These are phyloP conservation scores for Acer campestre DNA, from an alignment of 345 rosid species.

Conservation along the genomic window DNA sequence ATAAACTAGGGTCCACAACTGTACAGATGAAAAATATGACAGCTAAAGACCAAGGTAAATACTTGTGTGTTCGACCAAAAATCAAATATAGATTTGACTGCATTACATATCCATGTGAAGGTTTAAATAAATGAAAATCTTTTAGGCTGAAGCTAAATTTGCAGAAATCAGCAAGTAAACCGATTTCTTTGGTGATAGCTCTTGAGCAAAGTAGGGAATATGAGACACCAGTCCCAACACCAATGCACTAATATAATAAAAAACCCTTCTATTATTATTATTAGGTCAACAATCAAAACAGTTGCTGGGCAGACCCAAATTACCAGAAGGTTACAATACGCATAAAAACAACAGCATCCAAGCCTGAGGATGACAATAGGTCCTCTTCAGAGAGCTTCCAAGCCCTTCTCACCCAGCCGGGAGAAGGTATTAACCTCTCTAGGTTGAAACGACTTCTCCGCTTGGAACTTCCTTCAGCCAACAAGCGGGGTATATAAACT, in stretches of 20 bases:
- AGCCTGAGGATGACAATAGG: conserved; percentile 62
- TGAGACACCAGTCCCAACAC: background rate
- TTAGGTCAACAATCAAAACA: background rate
- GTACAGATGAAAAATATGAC: background rate
- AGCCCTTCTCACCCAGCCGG: conserved; percentile 81
- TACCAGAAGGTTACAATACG: conserved; percentile 83
- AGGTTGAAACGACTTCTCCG: conserved; percentile 62
- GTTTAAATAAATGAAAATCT: background rate
- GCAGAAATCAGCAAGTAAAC: conserved; percentile 4
- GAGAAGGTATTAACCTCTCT: conserved; percentile 75
- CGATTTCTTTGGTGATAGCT: background rate
- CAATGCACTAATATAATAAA: background rate
- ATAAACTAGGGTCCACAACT: conserved; percentile 1
- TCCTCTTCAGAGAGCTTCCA: conserved; percentile 77
- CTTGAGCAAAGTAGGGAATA: background rate
- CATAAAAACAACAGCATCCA: conserved; percentile 85
- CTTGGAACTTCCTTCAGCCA: conserved; percentile 62
- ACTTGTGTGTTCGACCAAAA: background rate
- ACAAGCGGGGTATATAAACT: conserved; percentile 74
- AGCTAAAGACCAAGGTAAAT: background rate
- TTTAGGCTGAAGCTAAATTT: background rate
- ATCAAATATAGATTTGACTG: background rate
- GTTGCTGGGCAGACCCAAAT: conserved; percentile 3
- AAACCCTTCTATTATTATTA: background rate
- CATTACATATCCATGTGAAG: background rate